Percentiles rank a stretch among this genome's conserved stretches.
These are phyloP conservation scores for Cutaneotrichosporon sp. DNA, from an alignment of 1,284 basidiomycete species.

Conservation along the genomic window DNA sequence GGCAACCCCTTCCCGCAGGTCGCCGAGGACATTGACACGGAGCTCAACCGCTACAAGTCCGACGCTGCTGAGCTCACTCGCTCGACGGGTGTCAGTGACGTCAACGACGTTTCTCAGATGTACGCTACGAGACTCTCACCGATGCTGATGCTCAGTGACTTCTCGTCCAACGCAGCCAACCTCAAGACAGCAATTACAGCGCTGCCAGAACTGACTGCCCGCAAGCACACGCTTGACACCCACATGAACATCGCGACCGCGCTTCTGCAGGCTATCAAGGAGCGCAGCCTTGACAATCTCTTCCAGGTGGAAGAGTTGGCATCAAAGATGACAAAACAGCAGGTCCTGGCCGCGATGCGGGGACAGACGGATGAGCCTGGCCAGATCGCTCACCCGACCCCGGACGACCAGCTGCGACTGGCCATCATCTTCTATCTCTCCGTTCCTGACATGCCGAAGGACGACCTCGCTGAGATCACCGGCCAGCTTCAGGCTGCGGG, in stretches of 20 bases:
- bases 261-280: constrained; percentile 91
- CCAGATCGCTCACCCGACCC: constrained; percentile 50
- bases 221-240: constrained; percentile 93
- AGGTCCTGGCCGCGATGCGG: constrained; percentile 71
- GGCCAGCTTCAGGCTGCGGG: constrained; percentile 75
- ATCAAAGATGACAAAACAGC: constrained; percentile 72
- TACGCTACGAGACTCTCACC: constrained; percentile 47
- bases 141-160: constrained; percentile 57
- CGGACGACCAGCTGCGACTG: constrained; percentile 88
- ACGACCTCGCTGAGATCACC: constrained; percentile 82
- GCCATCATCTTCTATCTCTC: constrained; percentile 92
- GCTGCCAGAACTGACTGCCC: constrained; percentile 92
- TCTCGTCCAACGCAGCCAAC: constrained; percentile 91
- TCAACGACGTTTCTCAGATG: constrained; percentile 92
- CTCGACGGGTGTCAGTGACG: constrained; percentile 90
- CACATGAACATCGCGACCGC: constrained; percentile 99
- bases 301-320: constrained; percentile 95
- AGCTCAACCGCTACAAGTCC: constrained; percentile 89
- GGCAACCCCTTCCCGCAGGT: constrained; percentile 97
- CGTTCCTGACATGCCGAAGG: constrained; percentile 73
- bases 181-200: constrained; percentile 97
- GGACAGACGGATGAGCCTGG: constrained; percentile 56
- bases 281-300: constrained; percentile 87
- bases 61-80: constrained; percentile 97
- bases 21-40: constrained; percentile 92